A percentile compares a stretch with the other conserved stretches of the same genome.
These are phyloP conservation scores for Lizonia empirigonia DNA, from an alignment of 2,329 filamentous ascomycete species.

Conservation along the genomic window DNA sequence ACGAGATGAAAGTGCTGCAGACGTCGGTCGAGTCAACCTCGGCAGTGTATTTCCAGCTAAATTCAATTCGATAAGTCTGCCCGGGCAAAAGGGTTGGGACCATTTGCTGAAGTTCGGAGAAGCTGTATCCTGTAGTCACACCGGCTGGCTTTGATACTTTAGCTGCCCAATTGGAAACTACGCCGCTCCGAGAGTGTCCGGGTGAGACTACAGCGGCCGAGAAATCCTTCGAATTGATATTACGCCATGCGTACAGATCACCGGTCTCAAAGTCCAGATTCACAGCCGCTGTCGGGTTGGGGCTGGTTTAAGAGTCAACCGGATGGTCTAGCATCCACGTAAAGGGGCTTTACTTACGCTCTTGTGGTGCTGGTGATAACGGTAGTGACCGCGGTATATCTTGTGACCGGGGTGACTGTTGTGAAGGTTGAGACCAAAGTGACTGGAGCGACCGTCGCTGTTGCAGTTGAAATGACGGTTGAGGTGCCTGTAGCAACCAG, in stretches of 20 bases:
- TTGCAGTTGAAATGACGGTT: background rate
- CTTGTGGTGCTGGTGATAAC: background rate
- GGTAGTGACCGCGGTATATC: background rate
- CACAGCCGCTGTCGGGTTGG: background rate
- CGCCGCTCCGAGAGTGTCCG: background rate
- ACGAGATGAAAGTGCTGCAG: background rate
- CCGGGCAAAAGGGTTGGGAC: background rate
- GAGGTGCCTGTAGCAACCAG: background rate
- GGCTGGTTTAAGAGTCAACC: background rate
- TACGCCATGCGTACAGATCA: background rate
- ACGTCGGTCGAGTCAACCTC: background rate
- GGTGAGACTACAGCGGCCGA: background rate
- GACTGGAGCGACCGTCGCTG: background rate
- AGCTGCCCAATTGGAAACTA: background rate
- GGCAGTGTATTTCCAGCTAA: background rate
- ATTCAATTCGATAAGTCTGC: background rate
- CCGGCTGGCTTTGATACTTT: background rate
- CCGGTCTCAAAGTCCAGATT: constrained; percentile 2
- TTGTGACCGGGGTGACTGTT: background rate
- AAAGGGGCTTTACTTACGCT: background rate
- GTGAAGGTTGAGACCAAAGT: background rate
- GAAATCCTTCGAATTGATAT: background rate
- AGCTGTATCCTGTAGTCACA: background rate
- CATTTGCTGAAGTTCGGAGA: background rate
- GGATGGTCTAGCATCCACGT: background rate